phyloP scores from a whole-genome alignment of 2,329 filamentous ascomycete genomes.

The Pezicula carpinea region DNA sequence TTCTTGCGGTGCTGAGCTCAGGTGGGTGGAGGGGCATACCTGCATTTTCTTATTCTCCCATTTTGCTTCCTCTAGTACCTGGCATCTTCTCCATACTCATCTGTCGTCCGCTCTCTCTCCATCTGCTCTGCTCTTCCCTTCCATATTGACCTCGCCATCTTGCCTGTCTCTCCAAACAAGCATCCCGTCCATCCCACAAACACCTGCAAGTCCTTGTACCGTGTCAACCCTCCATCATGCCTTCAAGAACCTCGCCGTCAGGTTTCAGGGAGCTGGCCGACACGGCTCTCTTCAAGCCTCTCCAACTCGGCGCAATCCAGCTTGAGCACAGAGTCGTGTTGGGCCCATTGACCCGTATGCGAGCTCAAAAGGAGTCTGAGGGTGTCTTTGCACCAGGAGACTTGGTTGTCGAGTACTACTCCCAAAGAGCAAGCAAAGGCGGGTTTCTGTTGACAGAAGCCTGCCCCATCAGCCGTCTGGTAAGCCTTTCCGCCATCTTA shows the following conservation, averaged over 20 bases:
- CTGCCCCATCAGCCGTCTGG: conserved; percentile 37
- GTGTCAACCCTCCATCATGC: conserved; percentile 3
- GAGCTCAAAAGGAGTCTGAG: conserved; percentile 39
- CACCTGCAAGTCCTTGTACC: no score
- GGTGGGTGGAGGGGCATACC: not conserved
- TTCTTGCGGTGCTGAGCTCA: not conserved
- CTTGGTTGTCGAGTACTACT: conserved; percentile 42
- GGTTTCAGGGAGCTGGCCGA: conserved; percentile 14
- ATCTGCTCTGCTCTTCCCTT: no score
- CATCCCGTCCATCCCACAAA: no score
- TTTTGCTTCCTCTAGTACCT: no score
- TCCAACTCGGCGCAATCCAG: conserved; percentile 32
- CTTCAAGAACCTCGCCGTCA: conserved; percentile 13
- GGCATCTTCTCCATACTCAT: no score
- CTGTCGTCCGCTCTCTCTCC: no score
- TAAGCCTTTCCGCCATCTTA: conserved; percentile 7
- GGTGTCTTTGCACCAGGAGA: conserved; percentile 42
- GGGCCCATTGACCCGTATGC: conserved; percentile 49
- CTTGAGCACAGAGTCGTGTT: conserved; percentile 46
- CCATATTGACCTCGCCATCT: no score
- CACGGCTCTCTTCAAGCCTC: conserved; percentile 32
- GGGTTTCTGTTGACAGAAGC: conserved; percentile 50
- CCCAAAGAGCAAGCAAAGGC: conserved; percentile 47
- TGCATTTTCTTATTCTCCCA: no score
- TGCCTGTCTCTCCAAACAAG: no score